Evolutionary conservation across 352 stramenopile genomes (phyloP).

Genomic region (Globisporangium abappressorium): DNA sequence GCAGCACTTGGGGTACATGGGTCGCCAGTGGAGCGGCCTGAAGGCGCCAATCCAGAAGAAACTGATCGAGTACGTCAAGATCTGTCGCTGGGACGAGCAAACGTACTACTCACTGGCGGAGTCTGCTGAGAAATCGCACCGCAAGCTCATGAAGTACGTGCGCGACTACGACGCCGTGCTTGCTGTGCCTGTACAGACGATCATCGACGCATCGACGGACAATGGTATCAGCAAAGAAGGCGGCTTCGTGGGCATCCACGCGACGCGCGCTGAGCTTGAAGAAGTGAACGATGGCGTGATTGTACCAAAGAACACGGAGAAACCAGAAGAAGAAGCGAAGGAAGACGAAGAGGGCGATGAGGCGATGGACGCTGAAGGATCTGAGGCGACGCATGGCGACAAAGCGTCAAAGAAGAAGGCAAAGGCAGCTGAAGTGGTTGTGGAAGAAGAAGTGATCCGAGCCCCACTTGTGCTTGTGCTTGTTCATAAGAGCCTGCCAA

Average conservation of each 20-base stretch:
- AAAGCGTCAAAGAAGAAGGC: slow-evolving; percentile 19
- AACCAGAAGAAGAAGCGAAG: slow-evolving; percentile 18
- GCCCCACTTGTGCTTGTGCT: slow-evolving; percentile 14
- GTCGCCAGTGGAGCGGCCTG: slow-evolving; percentile 83
- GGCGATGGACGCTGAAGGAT: background rate
- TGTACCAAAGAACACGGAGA: slow-evolving; percentile 30
- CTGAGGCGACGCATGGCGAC: background rate
- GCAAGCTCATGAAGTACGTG: slow-evolving; percentile 98
- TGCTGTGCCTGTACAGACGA: slow-evolving; percentile 73
- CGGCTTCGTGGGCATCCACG: slow-evolving; percentile 69
- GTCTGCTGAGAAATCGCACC: slow-evolving; percentile 97
- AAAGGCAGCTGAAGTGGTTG: background rate
- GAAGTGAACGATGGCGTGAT: slow-evolving; percentile 44
- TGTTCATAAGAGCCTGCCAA: slow-evolving; percentile 3
- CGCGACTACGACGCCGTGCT: slow-evolving; percentile 89
- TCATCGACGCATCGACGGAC: slow-evolving; percentile 88
- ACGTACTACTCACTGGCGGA: slow-evolving; percentile 99
- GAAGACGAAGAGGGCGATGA: slow-evolving; percentile 13
- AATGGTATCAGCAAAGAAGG: slow-evolving; percentile 79
- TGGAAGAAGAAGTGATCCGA: slow-evolving; percentile 11
- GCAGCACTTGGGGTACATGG: slow-evolving; percentile 84
- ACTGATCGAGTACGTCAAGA: slow-evolving; percentile 97
- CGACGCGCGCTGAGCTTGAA: slow-evolving; percentile 65
- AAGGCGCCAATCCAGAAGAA: slow-evolving; percentile 95
- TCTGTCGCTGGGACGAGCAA: slow-evolving; percentile 99